Evolutionary conservation across 139 green algal genomes (phyloP).

Genomic region (Nannochloris sp.): DNA sequence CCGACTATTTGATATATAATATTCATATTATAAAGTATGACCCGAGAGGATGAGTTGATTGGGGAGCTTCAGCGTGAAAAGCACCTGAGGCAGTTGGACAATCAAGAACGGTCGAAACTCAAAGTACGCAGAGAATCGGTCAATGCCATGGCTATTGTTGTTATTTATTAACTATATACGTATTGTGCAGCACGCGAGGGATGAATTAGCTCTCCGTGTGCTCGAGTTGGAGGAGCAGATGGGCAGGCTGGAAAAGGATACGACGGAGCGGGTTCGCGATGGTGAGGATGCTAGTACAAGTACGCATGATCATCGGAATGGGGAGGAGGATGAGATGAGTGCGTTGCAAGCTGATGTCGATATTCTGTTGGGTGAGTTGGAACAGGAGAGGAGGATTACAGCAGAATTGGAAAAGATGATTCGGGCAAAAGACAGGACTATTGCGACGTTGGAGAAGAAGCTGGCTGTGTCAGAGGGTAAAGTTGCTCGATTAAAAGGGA

Average conservation of each 20-base stretch:
- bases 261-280: background rate
- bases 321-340: background rate
- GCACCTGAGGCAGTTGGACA: constrained; percentile 5
- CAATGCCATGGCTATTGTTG: background rate
- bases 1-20: constrained; percentile 18
- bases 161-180: background rate
- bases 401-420: constrained; percentile 15
- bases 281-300: background rate
- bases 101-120: constrained; percentile 5
- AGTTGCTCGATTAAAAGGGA: background rate
- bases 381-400: constrained; percentile 17
- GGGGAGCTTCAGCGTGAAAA: background rate
- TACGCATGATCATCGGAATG: background rate
- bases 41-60: background rate
- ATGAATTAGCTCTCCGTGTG: constrained; percentile 8
- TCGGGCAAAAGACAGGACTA: background rate
- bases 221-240: constrained; percentile 9
- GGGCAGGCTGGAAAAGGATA: background rate
- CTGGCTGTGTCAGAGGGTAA: constrained; percentile 15
- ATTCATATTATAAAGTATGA: background rate
- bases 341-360: constrained; percentile 11
- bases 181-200: constrained; percentile 9
- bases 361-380: constrained; percentile 20
- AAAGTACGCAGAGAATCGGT: background rate
- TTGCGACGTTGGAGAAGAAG: constrained; percentile 7